A percentile compares a stretch with the other conserved stretches of the same genome.
Conservation (phyloP, 108 stramenopile genomes). For the Schizochytrium sp. region DNA sequence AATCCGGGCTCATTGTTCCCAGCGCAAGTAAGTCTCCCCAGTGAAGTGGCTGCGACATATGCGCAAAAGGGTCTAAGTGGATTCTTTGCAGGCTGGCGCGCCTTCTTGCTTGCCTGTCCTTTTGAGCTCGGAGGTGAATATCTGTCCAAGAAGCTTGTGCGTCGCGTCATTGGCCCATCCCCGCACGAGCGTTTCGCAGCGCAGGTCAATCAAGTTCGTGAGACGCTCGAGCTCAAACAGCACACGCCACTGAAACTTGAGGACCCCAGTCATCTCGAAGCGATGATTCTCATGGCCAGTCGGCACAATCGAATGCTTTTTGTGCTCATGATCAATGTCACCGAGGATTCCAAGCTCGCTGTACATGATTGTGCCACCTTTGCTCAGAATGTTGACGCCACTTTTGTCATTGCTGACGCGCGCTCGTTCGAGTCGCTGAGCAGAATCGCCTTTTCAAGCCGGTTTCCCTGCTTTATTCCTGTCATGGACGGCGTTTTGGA, state of each 20-base stretch:
- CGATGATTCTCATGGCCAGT: neutral
- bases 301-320: neutral
- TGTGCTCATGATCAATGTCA: neutral
- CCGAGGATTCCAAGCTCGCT: neutral
- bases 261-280: neutral
- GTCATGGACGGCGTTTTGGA: neutral
- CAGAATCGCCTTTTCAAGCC: neutral
- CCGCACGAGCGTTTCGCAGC: neutral
- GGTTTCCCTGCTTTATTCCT: neutral
- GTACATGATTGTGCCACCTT: neutral
- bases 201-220: neutral
- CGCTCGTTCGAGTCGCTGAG: neutral
- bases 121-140: neutral
- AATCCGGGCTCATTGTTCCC: no score
- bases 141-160: neutral
- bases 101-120: neutral
- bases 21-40: no score
- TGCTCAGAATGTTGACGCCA: neutral
- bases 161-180: neutral
- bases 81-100: no score
- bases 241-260: neutral
- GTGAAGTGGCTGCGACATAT: no score
- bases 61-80: no score
- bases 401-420: neutral
- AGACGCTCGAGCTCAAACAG: neutral